A percentile compares a stretch with the other conserved stretches of the same genome.
Evolutionary conservation across 257 asterid species (phyloP).

Genomic region (Ophiorrhiza pumila): DNA sequence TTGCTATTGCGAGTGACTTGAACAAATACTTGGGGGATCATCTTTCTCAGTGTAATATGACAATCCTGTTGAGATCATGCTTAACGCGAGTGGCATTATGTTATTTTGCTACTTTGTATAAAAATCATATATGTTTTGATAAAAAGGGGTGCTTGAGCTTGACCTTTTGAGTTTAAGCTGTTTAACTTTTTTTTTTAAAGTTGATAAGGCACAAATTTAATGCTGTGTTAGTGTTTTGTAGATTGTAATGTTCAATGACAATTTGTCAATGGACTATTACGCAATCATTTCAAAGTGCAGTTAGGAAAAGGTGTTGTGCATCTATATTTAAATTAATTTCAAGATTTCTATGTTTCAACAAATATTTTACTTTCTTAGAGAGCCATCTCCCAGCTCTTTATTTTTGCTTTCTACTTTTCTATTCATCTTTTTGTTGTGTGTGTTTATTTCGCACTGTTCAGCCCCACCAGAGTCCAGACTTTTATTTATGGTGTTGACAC

Average conservation of each 20-base stretch:
- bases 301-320: constrained; percentile 10
- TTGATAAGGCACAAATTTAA: constrained; percentile 1
- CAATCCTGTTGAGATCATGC: constrained; percentile 9
- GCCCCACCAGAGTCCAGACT: constrained; percentile 32
- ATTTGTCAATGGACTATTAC: constrained; percentile 20
- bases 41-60: neutral
- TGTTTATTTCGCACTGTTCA: constrained; percentile 2
- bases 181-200: too few relatives aligned
- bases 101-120: neutral
- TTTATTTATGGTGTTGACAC: constrained; percentile 24
- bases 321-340: constrained; percentile 13
- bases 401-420: constrained; percentile 22
- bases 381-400: constrained; percentile 6
- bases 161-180: neutral
- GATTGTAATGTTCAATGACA: neutral
- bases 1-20: neutral
- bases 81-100: constrained; percentile 14
- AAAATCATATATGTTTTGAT: neutral
- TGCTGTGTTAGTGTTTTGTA: constrained; percentile 8
- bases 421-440: neutral
- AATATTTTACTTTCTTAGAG: constrained; percentile 15
- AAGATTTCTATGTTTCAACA: constrained; percentile 28
- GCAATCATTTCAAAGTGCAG: constrained; percentile 26
- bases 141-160: neutral
- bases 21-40: too few relatives aligned